Conservation (phyloP, 768 basidiomycete species). For the Suillus plorans region DNA sequence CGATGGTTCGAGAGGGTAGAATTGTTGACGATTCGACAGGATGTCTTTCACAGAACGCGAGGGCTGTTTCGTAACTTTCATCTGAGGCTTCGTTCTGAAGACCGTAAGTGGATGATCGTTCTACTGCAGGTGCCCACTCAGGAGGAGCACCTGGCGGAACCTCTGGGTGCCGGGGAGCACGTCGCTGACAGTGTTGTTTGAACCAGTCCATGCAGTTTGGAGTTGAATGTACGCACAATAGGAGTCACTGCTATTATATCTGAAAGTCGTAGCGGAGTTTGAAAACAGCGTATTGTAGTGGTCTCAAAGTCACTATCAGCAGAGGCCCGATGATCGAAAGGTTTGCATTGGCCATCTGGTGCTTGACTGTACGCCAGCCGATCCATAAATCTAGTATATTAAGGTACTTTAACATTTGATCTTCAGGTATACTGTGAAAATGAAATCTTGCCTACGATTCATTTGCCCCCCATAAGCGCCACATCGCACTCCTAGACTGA, state of each 20-base stretch:
- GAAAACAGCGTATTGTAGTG: not conserved
- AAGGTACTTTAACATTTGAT: not conserved
- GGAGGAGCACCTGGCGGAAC: slow-evolving; percentile 36
- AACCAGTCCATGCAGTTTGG: not conserved
- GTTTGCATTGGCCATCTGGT: slow-evolving; percentile 42
- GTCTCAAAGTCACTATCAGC: slow-evolving; percentile 23
- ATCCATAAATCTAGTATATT: slow-evolving; percentile 31
- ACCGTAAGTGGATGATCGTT: slow-evolving; percentile 47
- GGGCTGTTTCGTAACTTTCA: slow-evolving; percentile 52
- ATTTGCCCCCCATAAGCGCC: slow-evolving; percentile 47
- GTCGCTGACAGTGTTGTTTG: not conserved
- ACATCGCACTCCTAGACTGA: slow-evolving; percentile 45
- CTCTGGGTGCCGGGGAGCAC: not conserved
- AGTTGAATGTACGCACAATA: not conserved
- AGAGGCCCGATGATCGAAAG: slow-evolving; percentile 40
- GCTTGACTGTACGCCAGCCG: slow-evolving; percentile 40
- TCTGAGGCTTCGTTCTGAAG: slow-evolving; percentile 55
- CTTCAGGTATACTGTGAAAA: not conserved
- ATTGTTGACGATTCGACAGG: slow-evolving; percentile 43
- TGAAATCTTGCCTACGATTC: slow-evolving; percentile 34
- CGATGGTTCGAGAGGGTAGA: slow-evolving; percentile 51
- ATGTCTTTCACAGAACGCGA: slow-evolving; percentile 46
- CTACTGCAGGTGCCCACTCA: slow-evolving; percentile 60
- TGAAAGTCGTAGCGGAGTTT: not conserved
- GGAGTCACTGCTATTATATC: not conserved